Evolutionary conservation across 345 rosid species (phyloP).

Genomic region (Acer saccharum): DNA sequence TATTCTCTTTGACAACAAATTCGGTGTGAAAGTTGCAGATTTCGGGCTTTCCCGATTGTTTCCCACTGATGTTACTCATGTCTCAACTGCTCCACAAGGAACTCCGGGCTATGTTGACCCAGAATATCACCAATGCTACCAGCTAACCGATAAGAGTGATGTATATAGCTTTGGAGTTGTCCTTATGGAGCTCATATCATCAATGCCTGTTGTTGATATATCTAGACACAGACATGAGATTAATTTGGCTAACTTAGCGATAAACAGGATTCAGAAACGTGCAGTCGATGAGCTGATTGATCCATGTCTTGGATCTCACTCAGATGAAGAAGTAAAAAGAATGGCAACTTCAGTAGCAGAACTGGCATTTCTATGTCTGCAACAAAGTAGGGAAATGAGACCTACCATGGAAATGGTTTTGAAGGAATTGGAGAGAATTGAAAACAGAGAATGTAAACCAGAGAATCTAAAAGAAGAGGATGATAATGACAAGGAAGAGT

Average conservation of each 20-base stretch:
- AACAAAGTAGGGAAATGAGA: slow-evolving; percentile 51
- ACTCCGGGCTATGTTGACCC: slow-evolving; percentile 72
- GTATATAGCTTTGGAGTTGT: slow-evolving; percentile 75
- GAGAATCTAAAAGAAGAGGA: slow-evolving; percentile 7
- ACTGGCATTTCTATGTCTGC: slow-evolving; percentile 60
- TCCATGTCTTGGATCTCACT: slow-evolving; percentile 45
- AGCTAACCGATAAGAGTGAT: slow-evolving; percentile 62
- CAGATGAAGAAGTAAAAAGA: slow-evolving; percentile 33
- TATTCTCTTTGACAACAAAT: slow-evolving; percentile 60
- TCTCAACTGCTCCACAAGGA: slow-evolving; percentile 75
- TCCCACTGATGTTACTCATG: slow-evolving; percentile 55
- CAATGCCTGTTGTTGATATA: slow-evolving; percentile 65
- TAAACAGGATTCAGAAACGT: slow-evolving; percentile 46
- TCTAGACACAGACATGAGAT: slow-evolving; percentile 50
- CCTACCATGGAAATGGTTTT: slow-evolving; percentile 56
- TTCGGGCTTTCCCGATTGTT: slow-evolving; percentile 60
- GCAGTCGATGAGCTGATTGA: slow-evolving; percentile 51
- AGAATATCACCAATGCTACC: slow-evolving; percentile 60
- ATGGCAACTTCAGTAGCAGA: slow-evolving; percentile 58
- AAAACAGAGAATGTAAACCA: slow-evolving; percentile 24
- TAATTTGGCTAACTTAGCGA: slow-evolving; percentile 56
- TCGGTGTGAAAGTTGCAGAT: slow-evolving; percentile 65
- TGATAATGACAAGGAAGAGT: slow-evolving; percentile 14
- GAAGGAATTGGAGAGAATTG: slow-evolving; percentile 42
- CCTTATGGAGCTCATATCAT: slow-evolving; percentile 55